Evolutionary conservation across 2,329 filamentous ascomycete genomes (phyloP), one percentile per base, ranked within the genome.

Genomic region (Fusarium tjaetaba): DNA sequence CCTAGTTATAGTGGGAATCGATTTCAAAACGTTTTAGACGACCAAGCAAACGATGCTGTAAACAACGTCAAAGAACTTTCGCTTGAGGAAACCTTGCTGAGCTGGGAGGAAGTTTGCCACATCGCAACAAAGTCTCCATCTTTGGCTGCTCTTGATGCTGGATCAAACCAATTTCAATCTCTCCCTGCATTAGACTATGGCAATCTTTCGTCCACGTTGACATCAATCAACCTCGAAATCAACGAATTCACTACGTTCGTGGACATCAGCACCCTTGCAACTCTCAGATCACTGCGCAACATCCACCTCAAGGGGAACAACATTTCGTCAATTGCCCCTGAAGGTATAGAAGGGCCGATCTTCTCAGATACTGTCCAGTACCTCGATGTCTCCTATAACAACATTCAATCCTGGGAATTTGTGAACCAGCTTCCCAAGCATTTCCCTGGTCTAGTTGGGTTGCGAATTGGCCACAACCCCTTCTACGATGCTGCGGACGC

Each of bases 401-500:
- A 86, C 22, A 86, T 96, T 36, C 80, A 86, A 22, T 86, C 87
- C 24, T 98, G 95, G 94, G 78, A 82, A 36, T 94, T 97, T 80
- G 86, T 97, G 73, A 91, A 97, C 77, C 80, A 85, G 10, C 87
- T 99, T 3, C 84, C 89, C 4, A 77, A 80, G 18, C 84, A 90
- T 65, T 94, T 97, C 74, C 96, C 96, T 0, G 90, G 91, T 8
- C 86, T 98, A 11, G 87, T 85, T 18, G 91, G 90, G 39, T 88
- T 99, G 43, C 93, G 95, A 22, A 90, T 97, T 70, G 91, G 94
- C 10, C 92, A 95, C 79, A 98, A 98, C 75, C 95, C 96, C 9
- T 87, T 98, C 28, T 97, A 94, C 82, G 86, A 91, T 61, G 72
- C 85, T 81, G 32, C 83, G 84, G 73, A 79, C 10, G 42, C 56